Conservation (phyloP, 345 rosid species). For the Populus deltoides region DNA sequence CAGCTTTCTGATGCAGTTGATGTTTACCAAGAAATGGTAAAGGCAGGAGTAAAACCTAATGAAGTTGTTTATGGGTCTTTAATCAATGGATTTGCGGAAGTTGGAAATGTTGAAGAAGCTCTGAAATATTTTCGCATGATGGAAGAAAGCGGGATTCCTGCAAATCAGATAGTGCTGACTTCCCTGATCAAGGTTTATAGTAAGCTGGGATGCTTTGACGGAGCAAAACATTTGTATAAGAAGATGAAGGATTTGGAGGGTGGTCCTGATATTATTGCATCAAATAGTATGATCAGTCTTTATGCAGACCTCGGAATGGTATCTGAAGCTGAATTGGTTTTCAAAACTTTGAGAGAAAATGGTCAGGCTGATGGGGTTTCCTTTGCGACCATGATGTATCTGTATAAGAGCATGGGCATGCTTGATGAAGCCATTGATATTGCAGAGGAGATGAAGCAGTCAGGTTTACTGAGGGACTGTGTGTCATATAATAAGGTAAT, state of each 20-base stretch:
- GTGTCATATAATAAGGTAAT: constrained; percentile 67
- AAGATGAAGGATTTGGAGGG: constrained; percentile 60
- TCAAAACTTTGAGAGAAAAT: constrained; percentile 46
- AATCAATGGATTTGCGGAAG: constrained; percentile 82
- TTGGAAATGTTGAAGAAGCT: constrained; percentile 63
- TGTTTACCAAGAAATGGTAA: constrained; percentile 50
- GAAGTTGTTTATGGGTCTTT: constrained; percentile 80
- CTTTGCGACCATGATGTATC: constrained; percentile 74
- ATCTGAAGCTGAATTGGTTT: constrained; percentile 66
- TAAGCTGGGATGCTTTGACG: constrained; percentile 70
- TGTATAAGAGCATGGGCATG: constrained; percentile 82
- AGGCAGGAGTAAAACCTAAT: constrained; percentile 65
- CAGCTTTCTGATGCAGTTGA: constrained; percentile 59
- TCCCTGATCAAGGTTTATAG: constrained; percentile 79
- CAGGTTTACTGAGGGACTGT: constrained; percentile 56
- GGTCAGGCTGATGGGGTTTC: constrained; percentile 70
- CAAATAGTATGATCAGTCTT: constrained; percentile 70
- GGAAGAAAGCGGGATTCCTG: constrained; percentile 55
- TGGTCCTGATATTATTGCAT: constrained; percentile 69
- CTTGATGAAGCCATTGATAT: constrained; percentile 74
- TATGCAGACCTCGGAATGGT: constrained; percentile 76
- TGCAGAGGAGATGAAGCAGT: constrained; percentile 81
- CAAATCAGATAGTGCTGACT: constrained; percentile 73
- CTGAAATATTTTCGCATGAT: constrained; percentile 55
- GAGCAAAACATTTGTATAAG: constrained; percentile 61